Conservation (phyloP, 768 basidiomycete species). For the Suillus spraguei region DNA sequence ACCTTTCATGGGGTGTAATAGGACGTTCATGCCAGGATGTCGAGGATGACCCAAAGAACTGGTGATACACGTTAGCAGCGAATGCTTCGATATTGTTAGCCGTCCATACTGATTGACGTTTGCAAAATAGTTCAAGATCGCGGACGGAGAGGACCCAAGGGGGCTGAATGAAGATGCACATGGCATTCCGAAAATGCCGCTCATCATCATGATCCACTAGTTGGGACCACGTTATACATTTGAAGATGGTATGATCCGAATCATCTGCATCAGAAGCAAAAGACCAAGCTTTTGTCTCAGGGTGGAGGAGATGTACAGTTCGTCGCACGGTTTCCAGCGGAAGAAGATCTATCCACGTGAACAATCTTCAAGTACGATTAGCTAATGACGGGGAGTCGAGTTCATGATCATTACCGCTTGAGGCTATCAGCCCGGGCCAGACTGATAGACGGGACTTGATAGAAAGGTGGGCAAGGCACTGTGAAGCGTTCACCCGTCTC, state of each 20-base stretch:
- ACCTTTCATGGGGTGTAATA: conserved; percentile 37
- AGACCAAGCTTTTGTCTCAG: conserved; percentile 31
- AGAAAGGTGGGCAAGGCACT: conserved; percentile 44
- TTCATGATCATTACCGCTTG: conserved; percentile 37
- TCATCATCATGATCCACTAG: neutral
- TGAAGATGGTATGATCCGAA: conserved; percentile 23
- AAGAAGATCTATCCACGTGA: conserved; percentile 51
- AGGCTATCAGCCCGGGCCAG: conserved; percentile 44
- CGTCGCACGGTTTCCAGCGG: conserved; percentile 54
- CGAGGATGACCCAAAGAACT: conserved; percentile 18
- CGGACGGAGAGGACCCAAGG: conserved; percentile 40
- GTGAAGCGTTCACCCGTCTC: conserved; percentile 43
- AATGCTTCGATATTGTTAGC: neutral
- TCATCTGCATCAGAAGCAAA: conserved; percentile 28
- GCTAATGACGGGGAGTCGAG: conserved; percentile 1
- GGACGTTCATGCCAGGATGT: conserved; percentile 25
- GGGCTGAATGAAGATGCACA: conserved; percentile 34
- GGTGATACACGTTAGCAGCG: conserved; percentile 17
- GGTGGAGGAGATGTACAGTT: conserved; percentile 36
- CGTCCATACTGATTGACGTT: conserved; percentile 23
- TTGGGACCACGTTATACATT: conserved; percentile 31
- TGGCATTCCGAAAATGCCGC: conserved; percentile 14
- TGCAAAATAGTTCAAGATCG: conserved; percentile 38
- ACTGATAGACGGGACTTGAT: conserved; percentile 36
- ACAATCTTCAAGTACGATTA: conserved; percentile 37